Percentiles rank a stretch among this genome's conserved stretches.
Conservation (phyloP, 495 filamentous ascomycete species). For the Oidiodendron maius region DNA sequence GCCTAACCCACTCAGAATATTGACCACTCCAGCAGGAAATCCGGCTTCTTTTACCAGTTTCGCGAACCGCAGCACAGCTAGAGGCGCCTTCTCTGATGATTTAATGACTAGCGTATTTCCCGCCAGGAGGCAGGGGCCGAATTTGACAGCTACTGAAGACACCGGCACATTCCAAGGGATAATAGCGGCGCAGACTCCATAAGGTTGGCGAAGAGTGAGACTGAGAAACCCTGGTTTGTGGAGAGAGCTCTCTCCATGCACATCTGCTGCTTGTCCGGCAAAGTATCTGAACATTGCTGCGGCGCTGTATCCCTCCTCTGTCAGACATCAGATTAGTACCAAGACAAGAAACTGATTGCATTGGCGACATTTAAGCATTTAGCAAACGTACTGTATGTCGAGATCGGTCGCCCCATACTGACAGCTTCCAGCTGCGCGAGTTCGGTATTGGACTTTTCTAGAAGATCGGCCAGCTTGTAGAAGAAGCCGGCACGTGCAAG, state of each 20-base stretch:
- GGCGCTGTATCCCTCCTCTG: not conserved
- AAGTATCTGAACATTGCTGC: conserved; percentile 25
- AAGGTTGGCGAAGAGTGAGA: conserved; percentile 70
- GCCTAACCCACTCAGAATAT: conserved; percentile 88
- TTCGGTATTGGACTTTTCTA: conserved; percentile 69
- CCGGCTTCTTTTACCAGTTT: conserved; percentile 83
- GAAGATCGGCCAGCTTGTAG: conserved; percentile 74
- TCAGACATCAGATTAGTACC: not conserved
- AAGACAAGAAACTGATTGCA: not conserved
- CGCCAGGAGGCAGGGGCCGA: conserved; percentile 58
- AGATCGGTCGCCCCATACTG: conserved; percentile 42
- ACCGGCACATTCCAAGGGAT: conserved; percentile 47
- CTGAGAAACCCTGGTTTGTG: conserved; percentile 17
- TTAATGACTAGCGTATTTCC: conserved; percentile 76
- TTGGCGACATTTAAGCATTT: conserved; percentile 15
- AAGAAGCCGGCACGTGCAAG: conserved; percentile 66
- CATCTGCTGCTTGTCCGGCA: conserved; percentile 27
- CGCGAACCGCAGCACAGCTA: conserved; percentile 60
- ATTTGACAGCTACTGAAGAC: conserved; percentile 30
- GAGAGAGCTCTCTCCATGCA: conserved; percentile 10
- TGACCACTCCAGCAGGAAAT: conserved; percentile 91
- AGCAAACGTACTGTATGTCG: conserved; percentile 30
- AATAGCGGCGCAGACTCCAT: conserved; percentile 52
- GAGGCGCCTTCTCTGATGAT: conserved; percentile 69
- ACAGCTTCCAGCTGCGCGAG: conserved; percentile 48